Base-by-base conservation (phyloP, 352 stramenopile genomes). In the Pythium biforme region DNA sequence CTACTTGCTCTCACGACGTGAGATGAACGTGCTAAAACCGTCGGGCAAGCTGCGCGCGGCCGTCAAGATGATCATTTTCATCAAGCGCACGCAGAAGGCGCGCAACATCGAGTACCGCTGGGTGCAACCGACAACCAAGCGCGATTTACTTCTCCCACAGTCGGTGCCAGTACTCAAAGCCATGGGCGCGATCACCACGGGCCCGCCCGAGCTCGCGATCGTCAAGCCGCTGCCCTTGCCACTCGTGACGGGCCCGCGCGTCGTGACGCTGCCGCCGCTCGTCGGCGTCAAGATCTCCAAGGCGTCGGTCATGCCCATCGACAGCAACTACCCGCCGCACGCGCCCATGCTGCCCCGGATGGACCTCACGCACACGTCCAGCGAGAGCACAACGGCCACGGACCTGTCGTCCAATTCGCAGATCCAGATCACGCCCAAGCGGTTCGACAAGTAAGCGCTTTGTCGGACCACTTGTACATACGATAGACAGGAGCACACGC, bases 31-130 rank as follows among this genome's bases (percentile, higher is more conserved):
- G 27, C 64, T 92, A 22, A 75, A 68, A 20, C 78, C 79, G 0
- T 40, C 57, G 12, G 64, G 72, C 34, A 76, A 81, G 26, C 57
- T 88, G 26, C 75, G 79, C n/a, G 79, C 83, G 0, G 70, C 56
- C 11, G 64, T 79, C 4, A 77, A 81, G 29, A 86, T 86, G 72
- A 40, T 90, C 61, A 69, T 82, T 40, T 92, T 89, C 48, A 85
- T 92, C 59, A 79, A 84, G 39, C 79, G 81, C 19, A 59, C 48
- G 40, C 79, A 92, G 47, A 87, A 89, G 45, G 73, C 77, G 39
- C 57, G 65, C 9, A 74, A 77, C n/a, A 77, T 88, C 19, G 75
- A 84, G 12, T 62, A 83, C 37, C 59, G 51, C 4, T 89, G 79
- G 77, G 54, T 72, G 0, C 49, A 86, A 17, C 66, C 58, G 26